Base-by-base conservation (phyloP, 1,284 basidiomycete species). In the Puccinia brachypodii region DNA sequence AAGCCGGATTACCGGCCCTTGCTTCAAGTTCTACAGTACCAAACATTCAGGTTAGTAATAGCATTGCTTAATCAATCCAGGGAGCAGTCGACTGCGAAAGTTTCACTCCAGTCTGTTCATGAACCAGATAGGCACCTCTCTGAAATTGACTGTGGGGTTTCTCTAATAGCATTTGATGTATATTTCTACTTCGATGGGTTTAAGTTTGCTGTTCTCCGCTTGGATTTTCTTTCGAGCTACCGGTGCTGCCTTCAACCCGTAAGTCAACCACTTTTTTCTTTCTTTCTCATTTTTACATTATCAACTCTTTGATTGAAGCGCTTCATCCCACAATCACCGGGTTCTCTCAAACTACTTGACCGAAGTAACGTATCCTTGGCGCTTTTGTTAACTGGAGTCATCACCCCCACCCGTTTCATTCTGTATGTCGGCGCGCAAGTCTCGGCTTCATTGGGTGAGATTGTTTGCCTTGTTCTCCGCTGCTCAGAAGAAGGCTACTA, bases 191-290 rank as follows among this genome's bases (percentile, higher is more conserved):
- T 89, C 88, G 64, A 91, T 92, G 88, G 92, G 92, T 1, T 86
- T 93, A 75, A 90, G 90, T 78, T 88, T 93, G 53, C 88, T 92
- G 66, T 89, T 91, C 44, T 90, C 90, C 2, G 91, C 90, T 7
- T 93, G 92, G 90, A 86, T 93, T 60, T 93, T 93, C 87, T 93
- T 90, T 86, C 89, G 92, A 40, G 89, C 91, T 71, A 92, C 91
- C 0, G 92, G 92, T 8, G 90, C 90, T n/a, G 80, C 80, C 19
- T 82, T 82, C 64, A 82, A 82, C 62, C 80, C 80, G 11, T 86
- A 91, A 47, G 42, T 58, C 33, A 56, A 28, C 25, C 7, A 36
- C 0, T 88, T 92, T 64, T 87, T 90, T 62, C 86, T 92, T 86
- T 92, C 58, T 91, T 91, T 22, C 91, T 92, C 85, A 68, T 83